Base-by-base conservation (phyloP, 2,329 filamentous ascomycete species). In the Aspergillus sp. region DNA sequence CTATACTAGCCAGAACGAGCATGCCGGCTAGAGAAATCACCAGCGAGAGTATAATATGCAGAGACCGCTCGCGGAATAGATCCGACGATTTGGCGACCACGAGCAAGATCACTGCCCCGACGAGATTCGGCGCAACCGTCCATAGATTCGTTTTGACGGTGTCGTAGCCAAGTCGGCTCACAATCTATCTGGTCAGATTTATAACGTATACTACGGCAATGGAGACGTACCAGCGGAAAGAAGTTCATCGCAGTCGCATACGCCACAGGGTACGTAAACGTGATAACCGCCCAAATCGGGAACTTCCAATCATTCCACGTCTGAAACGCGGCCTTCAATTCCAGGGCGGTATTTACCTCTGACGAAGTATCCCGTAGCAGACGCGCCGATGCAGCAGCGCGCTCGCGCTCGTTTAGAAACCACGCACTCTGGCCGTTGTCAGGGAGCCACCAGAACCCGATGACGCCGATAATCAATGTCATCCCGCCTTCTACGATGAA, bases 51-150 rank as follows among this genome's bases (percentile, higher is more conserved):
- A 78, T 67, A 7, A 82, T 78, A 63, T 82, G 80, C 17, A 77
- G 76, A 0, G 75, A 78, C 6, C 81, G 70, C 58, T 82, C 79
- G 11, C 77, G 73, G 53, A 76, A 75, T 51, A 73, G 67, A 56
- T 82, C 80, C 0, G 77, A 79, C 14, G 73, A 77, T 52, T 75
- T 77, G 0, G 77, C 73, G 6, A 82, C 75, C 5, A 60, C 68
- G 1, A 82, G 71, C 6, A 82, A 66, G 8, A 82, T 69, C 6
- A 81, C 63, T 14, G 81, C 79, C 0, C 79, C 80, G 0, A 77
- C 77, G 5, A 77, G 69, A 25, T 82, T 82, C 0, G 79, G 79
- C 3, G 79, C 76, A 4, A 82, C 79, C 0, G 79, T 81, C 66
- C 75, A 79, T 4, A 82, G 70, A 56, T 82, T 82, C 0, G 79